These are phyloP conservation scores for Geranomyces variabilis DNA, from an alignment of 192 early-diverging fungal genomes.

Conservation along the genomic window DNA sequence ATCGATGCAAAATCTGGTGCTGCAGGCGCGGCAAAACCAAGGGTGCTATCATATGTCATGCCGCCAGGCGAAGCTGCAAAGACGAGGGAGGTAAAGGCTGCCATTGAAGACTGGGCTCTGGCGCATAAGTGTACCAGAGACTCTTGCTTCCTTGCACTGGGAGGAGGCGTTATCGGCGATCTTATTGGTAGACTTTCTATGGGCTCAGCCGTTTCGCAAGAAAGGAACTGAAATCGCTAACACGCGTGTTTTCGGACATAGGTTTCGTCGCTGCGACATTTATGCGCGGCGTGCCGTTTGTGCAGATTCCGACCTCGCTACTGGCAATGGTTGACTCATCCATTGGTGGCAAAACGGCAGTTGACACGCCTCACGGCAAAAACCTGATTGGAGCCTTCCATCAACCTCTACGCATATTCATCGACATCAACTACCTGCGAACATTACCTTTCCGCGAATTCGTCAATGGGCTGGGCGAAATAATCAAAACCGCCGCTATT, in stretches of 20 bases:
- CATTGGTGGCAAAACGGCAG: slow-evolving; percentile 94
- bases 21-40: not conserved
- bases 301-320: slow-evolving; percentile 95
- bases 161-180: slow-evolving; percentile 97
- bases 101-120: slow-evolving; percentile 93
- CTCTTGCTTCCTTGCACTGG: slow-evolving; percentile 88
- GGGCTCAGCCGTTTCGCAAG: not conserved
- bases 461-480: slow-evolving; percentile 95
- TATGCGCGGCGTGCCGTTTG: slow-evolving; percentile 93
- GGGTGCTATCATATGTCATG: slow-evolving; percentile 74
- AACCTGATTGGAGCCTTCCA: slow-evolving; percentile 96
- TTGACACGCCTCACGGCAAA: slow-evolving; percentile 96
- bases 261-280: slow-evolving; percentile 96
- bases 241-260: slow-evolving; percentile 25
- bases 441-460: slow-evolving; percentile 91
- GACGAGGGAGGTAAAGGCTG: slow-evolving; percentile 81
- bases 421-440: slow-evolving; percentile 82
- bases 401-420: slow-evolving; percentile 92
- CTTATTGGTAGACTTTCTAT: slow-evolving; percentile 64
- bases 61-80: slow-evolving; percentile 89
- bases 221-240: not conserved
- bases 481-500: slow-evolving; percentile 97
- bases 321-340: slow-evolving; percentile 98
- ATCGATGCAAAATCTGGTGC: slow-evolving; percentile 15
- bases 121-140: slow-evolving; percentile 85